Evolutionary conservation across 768 basidiomycete genomes (phyloP), one percentile per base, ranked within the genome.

Genomic region (Hericium rajendrae): DNA sequence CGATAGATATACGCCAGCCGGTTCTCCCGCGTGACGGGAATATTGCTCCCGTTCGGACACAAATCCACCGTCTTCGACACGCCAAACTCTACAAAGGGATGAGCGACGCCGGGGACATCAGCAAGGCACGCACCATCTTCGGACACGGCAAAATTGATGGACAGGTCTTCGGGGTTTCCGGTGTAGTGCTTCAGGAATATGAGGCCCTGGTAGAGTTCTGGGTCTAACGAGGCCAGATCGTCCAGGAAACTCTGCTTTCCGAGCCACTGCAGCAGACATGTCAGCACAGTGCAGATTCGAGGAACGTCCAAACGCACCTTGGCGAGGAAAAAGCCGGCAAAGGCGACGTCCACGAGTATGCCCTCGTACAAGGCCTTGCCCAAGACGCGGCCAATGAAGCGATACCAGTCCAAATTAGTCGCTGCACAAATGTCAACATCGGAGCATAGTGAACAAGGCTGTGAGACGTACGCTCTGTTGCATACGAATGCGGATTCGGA

Each of bases 281-380:
- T 32, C 28, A 39, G 11, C 38, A 13, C 18, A 11, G 8, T 6
- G 26, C 6, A 37, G 15, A n/a, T 1, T 18, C 53, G 13, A 11
- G n/a, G 48, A 41, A 0, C 32, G 39, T 11, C 8, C 3, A 16
- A 16, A 64, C 71, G 38, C 53, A 87, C 84, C 78, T 92, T 94
- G 6, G 89, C 82, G 55, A 97, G 76, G 78, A 98, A 98, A 76
- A 98, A 99, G 2, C 85, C 83, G 3, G 97, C 94, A 69, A 98
- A 98, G 0, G 88, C 88, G 2, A 97, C 92, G 61, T 97, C 93
- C 15, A 95, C 85, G 6, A 99, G 75, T 49, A 98, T 97, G 1
- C 94, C 94, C 54, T 97, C 91, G 65, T 99, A 98, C 68, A 99
- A 77, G 0, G 95, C 97, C 68, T 98, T 98, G 4, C 95, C 95